These are phyloP conservation scores for Colletotrichum tamarilloi DNA, from an alignment of 2,329 filamentous ascomycete species.

Conservation along the genomic window DNA sequence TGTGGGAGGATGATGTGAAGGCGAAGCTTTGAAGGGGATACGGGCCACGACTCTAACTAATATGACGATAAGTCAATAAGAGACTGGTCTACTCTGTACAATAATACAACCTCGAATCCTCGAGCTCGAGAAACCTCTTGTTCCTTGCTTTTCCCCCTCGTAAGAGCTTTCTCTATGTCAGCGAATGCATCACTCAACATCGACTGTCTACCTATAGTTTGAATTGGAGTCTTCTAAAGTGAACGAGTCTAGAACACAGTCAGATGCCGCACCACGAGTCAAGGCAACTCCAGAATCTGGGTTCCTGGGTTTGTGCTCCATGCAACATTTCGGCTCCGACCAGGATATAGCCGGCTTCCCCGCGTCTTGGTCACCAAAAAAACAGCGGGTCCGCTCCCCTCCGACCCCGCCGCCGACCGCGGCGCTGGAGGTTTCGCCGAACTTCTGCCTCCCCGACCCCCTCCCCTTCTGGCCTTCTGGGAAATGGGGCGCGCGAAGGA, in stretches of 20 bases:
- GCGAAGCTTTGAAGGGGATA: neutral
- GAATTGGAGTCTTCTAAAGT: neutral
- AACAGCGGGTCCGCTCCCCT: neutral
- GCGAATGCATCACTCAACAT: neutral
- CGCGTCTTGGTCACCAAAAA: constrained; percentile 7
- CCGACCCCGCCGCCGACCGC: constrained; percentile 13
- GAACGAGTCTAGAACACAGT: neutral
- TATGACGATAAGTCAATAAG: neutral
- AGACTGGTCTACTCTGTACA: neutral
- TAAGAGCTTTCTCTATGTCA: too few species aligned
- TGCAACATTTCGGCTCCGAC: constrained; percentile 18
- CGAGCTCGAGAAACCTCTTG: neutral
- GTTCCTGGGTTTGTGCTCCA: neutral
- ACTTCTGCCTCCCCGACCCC: constrained; percentile 20
- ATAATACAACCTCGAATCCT: neutral
- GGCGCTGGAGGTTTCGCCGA: constrained; percentile 32
- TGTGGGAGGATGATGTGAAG: neutral
- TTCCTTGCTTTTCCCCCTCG: too few species aligned
- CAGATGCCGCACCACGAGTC: neutral
- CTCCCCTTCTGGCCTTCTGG: neutral
- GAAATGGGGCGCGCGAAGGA: neutral
- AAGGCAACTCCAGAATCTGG: neutral
- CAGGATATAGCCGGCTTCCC: constrained; percentile 29
- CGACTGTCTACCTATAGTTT: neutral
- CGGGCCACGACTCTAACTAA: too few species aligned